Percentiles rank a stretch among this genome's conserved stretches.
These are phyloP conservation scores for Pythium insidiosum DNA, from an alignment of 352 stramenopile genomes.

Conservation along the genomic window DNA sequence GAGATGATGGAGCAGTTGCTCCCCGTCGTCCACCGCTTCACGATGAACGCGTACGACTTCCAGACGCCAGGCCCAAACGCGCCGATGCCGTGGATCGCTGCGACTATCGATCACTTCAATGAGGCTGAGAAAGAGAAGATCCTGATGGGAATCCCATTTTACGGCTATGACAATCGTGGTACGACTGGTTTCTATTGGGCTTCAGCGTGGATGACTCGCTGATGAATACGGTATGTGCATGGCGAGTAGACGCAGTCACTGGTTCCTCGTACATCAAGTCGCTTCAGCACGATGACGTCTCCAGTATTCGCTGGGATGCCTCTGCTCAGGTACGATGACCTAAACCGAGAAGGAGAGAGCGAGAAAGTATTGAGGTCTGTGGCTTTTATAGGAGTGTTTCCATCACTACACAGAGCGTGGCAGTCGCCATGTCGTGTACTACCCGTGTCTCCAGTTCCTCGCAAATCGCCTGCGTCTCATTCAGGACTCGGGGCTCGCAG, in stretches of 20 bases:
- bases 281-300: constrained; percentile 2
- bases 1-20: constrained; percentile 48
- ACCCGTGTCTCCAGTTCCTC: constrained; percentile 77
- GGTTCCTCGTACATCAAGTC: constrained; percentile 12
- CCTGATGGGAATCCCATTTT: constrained; percentile 70
- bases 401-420: constrained; percentile 33
- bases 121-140: constrained; percentile 41
- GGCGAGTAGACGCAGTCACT: constrained; percentile 14
- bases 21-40: constrained; percentile 66
- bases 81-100: constrained; percentile 54
- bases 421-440: constrained; percentile 49
- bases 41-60: constrained; percentile 80
- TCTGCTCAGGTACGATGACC: constrained; percentile 15
- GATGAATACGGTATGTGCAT: not conserved
- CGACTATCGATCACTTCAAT: constrained; percentile 41
- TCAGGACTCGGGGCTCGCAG: constrained; percentile 27
- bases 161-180: constrained; percentile 75
- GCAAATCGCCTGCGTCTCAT: constrained; percentile 57
- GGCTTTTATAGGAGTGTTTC: constrained; percentile 45
- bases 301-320: constrained; percentile 18
- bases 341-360: no score
- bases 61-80: constrained; percentile 53
- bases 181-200: no score
- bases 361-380: no score
- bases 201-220: no score